Evolutionary conservation across 805 yeast genomes (phyloP).

Genomic region (Metschnikowia noctiluminum): DNA sequence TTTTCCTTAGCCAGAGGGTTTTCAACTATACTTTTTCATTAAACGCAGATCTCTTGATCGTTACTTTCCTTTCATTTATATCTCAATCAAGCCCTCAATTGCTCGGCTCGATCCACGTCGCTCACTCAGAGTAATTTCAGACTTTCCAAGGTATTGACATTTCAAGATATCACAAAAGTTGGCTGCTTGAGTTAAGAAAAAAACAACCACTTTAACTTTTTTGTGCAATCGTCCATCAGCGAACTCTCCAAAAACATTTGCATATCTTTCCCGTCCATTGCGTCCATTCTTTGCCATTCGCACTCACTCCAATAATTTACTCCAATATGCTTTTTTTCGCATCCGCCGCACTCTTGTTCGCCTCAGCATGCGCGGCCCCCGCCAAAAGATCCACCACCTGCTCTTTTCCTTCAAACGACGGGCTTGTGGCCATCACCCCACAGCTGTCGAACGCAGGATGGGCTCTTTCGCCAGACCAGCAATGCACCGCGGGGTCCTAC

Average conservation of each 20-base stretch:
- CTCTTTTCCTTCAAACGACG: slow-evolving; percentile 62
- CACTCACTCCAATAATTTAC: no score
- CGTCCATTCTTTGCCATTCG: no score
- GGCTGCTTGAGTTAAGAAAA: no score
- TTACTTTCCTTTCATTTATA: not conserved
- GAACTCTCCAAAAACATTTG: not conserved
- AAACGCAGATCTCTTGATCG: not conserved
- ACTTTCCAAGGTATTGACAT: no score
- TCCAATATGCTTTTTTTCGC: slow-evolving; percentile 13
- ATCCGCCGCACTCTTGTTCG: slow-evolving; percentile 19
- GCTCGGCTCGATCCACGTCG: no score
- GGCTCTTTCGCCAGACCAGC: slow-evolving; percentile 78
- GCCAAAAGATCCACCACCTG: slow-evolving; percentile 46
- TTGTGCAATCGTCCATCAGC: no score
- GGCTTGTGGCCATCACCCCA: slow-evolving; percentile 67
- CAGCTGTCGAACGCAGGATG: slow-evolving; percentile 68
- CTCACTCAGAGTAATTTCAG: no score
- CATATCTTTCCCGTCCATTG: no score
- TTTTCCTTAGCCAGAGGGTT: not conserved
- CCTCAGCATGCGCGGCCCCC: slow-evolving; percentile 25
- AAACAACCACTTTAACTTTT: no score
- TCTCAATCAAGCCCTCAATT: no score
- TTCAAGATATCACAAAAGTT: no score
- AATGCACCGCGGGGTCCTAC: slow-evolving; percentile 71
- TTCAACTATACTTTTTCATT: not conserved